Evolutionary conservation across 2,329 filamentous ascomycete genomes (phyloP), one percentile per base, ranked within the genome.

Genomic region (Neonectria punicea): DNA sequence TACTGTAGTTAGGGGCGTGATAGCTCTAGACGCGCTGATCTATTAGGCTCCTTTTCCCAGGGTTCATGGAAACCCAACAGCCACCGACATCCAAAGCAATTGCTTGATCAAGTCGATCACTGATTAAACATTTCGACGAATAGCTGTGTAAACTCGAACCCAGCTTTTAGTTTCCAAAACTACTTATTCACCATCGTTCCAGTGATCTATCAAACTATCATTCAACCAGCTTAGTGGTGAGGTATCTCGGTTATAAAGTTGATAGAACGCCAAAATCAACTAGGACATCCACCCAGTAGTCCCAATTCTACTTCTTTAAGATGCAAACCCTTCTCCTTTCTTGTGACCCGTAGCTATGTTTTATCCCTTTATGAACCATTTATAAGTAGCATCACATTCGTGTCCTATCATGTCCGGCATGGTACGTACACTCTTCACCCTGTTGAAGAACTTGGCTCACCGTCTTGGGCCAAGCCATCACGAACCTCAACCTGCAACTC

Each of bases 401-500:
- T 55, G 32, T 20, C 22, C 16, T 25, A 44, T 11, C 18, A 18
- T 39, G 14, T 30, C 14, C 2, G n/a, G 47, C 10, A 11, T 41
- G 13, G 2, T 39, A 11, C 22, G 13, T 32, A 18, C 22, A 32
- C 36, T 6, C 32, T n/a, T 68, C 34, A 70, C 10, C 68, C 69
- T 36, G 58, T 61, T 13, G 72, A 72, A 30, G 72, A 72, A 5
- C 65, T 68, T 11, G 66, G 70, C 8, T 68, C 71, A 22, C 68
- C 65, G 11, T 76, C 74, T 10, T 61, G 69, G 2, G 70, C 66
- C 46, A 78, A 79, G 25, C 79, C 80, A 57, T 83, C 80, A 54
- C 82, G 81, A 3, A 84, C 86, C 74, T 88, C 86, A 2, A 79
- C 80, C 65, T 84, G 84, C 39, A 87, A 75, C 74, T 87, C 85